Conservation (phyloP, 1,284 basidiomycete species). For the Filobasidium uniguttulatum region DNA sequence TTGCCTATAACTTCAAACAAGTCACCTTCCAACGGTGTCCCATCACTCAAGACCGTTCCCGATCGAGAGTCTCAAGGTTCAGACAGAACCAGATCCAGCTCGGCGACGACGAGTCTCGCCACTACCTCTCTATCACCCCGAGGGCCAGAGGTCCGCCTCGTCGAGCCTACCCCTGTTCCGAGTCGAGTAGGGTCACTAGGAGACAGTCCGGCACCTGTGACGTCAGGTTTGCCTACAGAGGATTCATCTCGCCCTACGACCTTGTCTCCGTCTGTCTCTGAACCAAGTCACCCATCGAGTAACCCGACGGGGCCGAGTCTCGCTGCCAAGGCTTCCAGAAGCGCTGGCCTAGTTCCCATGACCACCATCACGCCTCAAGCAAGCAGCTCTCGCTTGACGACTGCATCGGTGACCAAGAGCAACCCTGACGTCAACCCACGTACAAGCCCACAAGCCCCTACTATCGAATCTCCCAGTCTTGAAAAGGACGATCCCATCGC, state of each 20-base stretch:
- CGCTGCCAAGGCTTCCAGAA: background rate
- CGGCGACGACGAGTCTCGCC: background rate
- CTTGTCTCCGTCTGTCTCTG: too few relatives aligned
- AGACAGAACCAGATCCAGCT: too few relatives aligned
- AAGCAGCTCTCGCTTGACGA: background rate
- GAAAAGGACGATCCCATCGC: constrained; percentile 12
- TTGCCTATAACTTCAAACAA: too few relatives aligned
- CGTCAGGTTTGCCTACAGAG: too few relatives aligned
- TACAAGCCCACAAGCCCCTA: background rate
- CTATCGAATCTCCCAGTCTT: constrained; percentile 3
- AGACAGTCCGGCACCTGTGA: background rate
- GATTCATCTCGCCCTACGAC: too few relatives aligned
- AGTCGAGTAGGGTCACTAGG: constrained; percentile 13
- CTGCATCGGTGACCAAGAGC: background rate
- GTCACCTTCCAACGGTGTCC: too few relatives aligned
- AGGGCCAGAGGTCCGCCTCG: constrained; percentile 10
- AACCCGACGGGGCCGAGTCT: background rate
- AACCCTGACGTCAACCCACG: background rate
- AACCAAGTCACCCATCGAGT: too few relatives aligned
- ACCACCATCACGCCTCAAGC: background rate
- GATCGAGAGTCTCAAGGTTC: too few relatives aligned
- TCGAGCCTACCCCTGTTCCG: constrained; percentile 15
- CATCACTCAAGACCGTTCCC: too few relatives aligned
- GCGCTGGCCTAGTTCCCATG: background rate
- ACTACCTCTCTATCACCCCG: background rate